Evolutionary conservation across 139 green algal species (phyloP).

Genomic region (Gonium pectorale): DNA sequence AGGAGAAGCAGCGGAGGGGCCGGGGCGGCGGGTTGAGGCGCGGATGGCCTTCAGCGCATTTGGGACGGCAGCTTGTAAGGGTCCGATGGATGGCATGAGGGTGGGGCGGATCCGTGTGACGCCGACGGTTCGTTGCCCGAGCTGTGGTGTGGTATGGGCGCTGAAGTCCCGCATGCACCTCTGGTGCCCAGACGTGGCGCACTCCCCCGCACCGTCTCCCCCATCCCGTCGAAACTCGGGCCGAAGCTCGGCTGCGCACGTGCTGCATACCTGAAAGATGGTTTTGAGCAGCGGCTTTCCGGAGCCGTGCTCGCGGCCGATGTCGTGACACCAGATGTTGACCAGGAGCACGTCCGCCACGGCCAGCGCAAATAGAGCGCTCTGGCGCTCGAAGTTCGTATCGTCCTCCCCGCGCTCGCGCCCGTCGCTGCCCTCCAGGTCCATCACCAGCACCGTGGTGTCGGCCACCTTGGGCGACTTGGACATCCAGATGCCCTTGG

Average conservation of each 20-base stretch:
- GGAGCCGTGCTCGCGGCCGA: constrained; percentile 94
- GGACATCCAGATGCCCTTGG: constrained; percentile 91
- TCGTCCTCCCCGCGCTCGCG: constrained; percentile 97
- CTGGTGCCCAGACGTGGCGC: no score
- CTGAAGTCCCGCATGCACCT: no score
- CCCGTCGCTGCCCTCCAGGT: constrained; percentile 92
- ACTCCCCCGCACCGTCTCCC: no score
- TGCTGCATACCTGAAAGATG: constrained; percentile 93
- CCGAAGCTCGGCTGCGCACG: no score
- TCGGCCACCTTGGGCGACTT: constrained; percentile 74
- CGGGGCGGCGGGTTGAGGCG: background rate
- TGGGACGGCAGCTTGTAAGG: no score
- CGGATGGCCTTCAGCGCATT: no score
- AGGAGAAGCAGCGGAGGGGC: background rate
- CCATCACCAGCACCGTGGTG: constrained; percentile 89
- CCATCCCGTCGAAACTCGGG: no score
- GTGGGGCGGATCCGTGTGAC: no score
- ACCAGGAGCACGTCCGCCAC: constrained; percentile 95
- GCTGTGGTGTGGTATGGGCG: no score
- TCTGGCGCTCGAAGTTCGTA: constrained; percentile 98
- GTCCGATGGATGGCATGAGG: no score
- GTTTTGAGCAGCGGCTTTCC: constrained; percentile 99
- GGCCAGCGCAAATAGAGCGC: constrained; percentile 95
- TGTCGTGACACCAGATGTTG: constrained; percentile 99
- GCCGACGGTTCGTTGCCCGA: no score